phyloP scores from a whole-genome alignment of 1,284 basidiomycete species.

The Takashimella tepidaria region DNA sequence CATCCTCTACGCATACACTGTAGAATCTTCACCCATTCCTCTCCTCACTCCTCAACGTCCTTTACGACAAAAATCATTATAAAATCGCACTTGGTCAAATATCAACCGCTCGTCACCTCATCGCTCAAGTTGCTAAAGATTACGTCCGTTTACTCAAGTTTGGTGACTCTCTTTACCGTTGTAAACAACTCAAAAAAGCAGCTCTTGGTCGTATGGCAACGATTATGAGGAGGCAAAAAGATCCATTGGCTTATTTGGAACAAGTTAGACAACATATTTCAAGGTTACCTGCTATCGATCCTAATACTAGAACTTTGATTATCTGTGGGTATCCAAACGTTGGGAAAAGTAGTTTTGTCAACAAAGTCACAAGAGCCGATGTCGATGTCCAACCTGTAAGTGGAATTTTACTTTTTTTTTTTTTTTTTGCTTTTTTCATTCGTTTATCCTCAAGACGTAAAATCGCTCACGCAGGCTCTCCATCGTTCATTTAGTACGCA shows the following conservation, averaged over 20 bases:
- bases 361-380: constrained; percentile 95
- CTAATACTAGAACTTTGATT: constrained; percentile 90
- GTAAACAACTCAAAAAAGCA: constrained; percentile 92
- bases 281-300: constrained; percentile 87
- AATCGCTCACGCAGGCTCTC: no score
- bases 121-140: constrained; percentile 92
- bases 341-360: constrained; percentile 95
- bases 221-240: constrained; percentile 93
- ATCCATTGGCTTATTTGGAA: constrained; percentile 90
- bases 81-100: constrained; percentile 94
- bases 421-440: no score
- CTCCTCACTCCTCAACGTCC: constrained; percentile 86
- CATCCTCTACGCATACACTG: background rate
- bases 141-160: constrained; percentile 93
- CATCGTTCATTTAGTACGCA: no score
- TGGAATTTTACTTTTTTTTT: background rate
- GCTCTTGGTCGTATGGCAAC: constrained; percentile 96
- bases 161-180: constrained; percentile 90
- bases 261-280: constrained; percentile 96
- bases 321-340: constrained; percentile 97
- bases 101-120: constrained; percentile 85
- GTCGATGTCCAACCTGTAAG: constrained; percentile 83
- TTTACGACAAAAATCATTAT: constrained; percentile 99
- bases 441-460: no score
- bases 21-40: constrained; percentile 94